phyloP scores from a whole-genome alignment of 257 asterid species.

The Capsicum pubescens region DNA sequence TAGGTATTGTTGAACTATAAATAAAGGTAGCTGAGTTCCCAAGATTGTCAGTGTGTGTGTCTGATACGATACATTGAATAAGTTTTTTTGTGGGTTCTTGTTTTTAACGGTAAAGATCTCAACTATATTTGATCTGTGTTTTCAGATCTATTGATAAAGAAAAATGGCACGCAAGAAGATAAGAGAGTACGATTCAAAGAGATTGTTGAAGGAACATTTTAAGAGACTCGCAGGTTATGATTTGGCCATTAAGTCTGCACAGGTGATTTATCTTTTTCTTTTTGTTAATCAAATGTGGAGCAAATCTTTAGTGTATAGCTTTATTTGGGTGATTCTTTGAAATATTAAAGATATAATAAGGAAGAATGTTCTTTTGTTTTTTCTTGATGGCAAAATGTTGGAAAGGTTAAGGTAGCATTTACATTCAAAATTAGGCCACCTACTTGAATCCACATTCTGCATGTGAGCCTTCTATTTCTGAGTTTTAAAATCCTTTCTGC shows the following conservation, averaged over 20 bases:
- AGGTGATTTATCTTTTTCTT: constrained; percentile 40
- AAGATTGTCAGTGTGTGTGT: constrained; percentile 30
- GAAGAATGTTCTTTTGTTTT: neutral
- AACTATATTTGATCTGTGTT: constrained; percentile 9
- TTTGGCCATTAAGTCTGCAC: constrained; percentile 83
- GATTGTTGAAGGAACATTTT: constrained; percentile 86
- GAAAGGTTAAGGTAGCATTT: constrained; percentile 16
- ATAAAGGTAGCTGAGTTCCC: constrained; percentile 30
- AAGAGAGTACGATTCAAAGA: constrained; percentile 97
- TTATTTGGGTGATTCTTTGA: constrained; percentile 14
- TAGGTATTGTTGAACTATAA: constrained; percentile 47
- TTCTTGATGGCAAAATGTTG: neutral
- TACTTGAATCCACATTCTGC: neutral
- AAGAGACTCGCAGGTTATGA: constrained; percentile 87
- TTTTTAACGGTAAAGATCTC: neutral
- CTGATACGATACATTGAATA: constrained; percentile 22
- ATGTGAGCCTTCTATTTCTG: neutral
- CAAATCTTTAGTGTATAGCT: neutral
- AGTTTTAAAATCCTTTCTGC: neutral
- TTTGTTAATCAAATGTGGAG: neutral
- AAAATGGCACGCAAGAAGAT: constrained; percentile 94
- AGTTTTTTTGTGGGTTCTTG: constrained; percentile 3
- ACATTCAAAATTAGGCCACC: neutral
- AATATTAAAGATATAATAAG: neutral
- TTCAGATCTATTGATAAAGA: constrained; percentile 38